phyloP scores from a whole-genome alignment of 768 basidiomycete genomes.

The Mycena capillaripes region DNA sequence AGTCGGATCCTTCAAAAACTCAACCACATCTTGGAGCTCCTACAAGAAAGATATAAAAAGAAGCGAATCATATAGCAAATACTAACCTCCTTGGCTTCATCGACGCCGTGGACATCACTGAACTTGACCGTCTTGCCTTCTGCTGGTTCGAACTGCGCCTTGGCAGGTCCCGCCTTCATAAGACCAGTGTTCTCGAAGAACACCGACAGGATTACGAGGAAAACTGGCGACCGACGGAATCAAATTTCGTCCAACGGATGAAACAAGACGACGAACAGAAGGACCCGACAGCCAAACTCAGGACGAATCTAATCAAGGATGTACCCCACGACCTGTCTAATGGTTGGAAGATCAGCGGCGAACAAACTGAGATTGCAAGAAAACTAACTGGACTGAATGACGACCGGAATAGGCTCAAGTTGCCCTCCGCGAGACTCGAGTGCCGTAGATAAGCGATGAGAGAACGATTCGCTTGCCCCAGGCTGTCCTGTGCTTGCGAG shows the following conservation, averaged over 20 bases:
- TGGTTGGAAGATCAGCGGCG: neutral
- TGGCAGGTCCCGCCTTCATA: constrained; percentile 88
- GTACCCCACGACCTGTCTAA: constrained; percentile 37
- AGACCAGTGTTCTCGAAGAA: constrained; percentile 95
- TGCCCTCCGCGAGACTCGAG: constrained; percentile 59
- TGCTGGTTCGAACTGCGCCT: constrained; percentile 86
- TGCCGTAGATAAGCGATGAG: constrained; percentile 52
- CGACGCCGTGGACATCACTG: constrained; percentile 96
- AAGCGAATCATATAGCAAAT: neutral
- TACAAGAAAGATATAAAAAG: constrained; percentile 44
- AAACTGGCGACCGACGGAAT: constrained; percentile 58
- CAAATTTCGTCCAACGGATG: neutral
- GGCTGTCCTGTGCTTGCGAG: constrained; percentile 52
- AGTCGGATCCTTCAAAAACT: constrained; percentile 94
- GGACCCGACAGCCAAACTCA: constrained; percentile 66
- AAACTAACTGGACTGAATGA: constrained; percentile 84
- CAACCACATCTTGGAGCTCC: constrained; percentile 95
- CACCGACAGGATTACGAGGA: constrained; percentile 89
- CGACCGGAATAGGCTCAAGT: constrained; percentile 80
- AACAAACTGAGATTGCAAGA: neutral
- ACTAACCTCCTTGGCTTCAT: constrained; percentile 91
- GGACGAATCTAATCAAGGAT: constrained; percentile 69
- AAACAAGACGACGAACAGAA: constrained; percentile 68
- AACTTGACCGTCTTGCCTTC: constrained; percentile 90
- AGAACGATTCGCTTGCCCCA: constrained; percentile 36